Percentiles rank a stretch among this genome's conserved stretches.
These are phyloP conservation scores for Aristolochia fimbriata DNA, from an alignment of 164 flowering plant species.

Conservation along the genomic window DNA sequence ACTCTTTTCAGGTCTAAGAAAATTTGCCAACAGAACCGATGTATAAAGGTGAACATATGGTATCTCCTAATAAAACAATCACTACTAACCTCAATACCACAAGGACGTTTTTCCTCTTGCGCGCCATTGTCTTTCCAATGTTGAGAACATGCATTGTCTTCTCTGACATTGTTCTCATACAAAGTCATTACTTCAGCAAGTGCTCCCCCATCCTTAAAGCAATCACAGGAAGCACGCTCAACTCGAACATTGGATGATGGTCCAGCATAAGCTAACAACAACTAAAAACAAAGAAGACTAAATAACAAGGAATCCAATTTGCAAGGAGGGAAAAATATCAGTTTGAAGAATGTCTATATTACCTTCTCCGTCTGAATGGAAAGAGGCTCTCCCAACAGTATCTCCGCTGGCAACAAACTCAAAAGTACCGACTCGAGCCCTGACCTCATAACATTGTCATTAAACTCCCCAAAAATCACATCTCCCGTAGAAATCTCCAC, in stretches of 20 bases:
- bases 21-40: too few species aligned
- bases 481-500: constrained; percentile 88
- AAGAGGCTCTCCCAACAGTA: constrained; percentile 66
- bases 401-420: constrained; percentile 70
- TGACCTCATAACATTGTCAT: constrained; percentile 60
- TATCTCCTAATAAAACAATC: too few species aligned
- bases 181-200: constrained; percentile 71
- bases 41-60: too few species aligned
- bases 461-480: constrained; percentile 72
- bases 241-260: constrained; percentile 77
- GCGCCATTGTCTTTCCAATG: constrained; percentile 9
- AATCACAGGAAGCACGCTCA: constrained; percentile 59
- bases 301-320: too few species aligned
- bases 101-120: constrained; percentile 11
- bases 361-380: constrained; percentile 87
- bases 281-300: constrained; percentile 22
- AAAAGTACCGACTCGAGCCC: constrained; percentile 67
- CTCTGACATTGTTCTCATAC: constrained; percentile 33
- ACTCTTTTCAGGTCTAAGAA: too few species aligned
- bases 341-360: background rate
- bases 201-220: constrained; percentile 66
- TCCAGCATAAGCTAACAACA: constrained; percentile 73
- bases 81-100: constrained; percentile 43
- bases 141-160: constrained; percentile 8
- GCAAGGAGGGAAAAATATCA: too few species aligned